A percentile compares a stretch with the other conserved stretches of the same genome.
Conservation (phyloP, 345 rosid species). For the Eucalyptus virginea region DNA sequence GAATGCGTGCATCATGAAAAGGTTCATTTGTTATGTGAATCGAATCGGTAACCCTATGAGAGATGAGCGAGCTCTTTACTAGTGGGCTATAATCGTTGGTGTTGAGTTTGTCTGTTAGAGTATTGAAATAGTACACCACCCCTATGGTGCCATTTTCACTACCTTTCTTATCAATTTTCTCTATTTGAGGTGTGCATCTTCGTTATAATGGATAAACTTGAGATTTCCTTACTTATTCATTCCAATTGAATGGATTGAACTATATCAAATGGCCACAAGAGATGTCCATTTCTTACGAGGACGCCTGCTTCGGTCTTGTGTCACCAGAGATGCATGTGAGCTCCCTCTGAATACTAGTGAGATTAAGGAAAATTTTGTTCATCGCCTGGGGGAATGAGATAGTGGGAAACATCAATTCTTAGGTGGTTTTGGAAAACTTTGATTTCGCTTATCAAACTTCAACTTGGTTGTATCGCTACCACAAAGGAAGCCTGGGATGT, state of each 20-base stretch:
- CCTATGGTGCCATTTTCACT: neutral
- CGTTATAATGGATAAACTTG: neutral
- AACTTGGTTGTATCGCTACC: neutral
- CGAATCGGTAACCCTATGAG: neutral
- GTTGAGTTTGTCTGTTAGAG: neutral
- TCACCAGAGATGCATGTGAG: neutral
- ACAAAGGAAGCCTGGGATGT: neutral
- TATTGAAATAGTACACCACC: neutral
- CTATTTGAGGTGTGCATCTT: neutral
- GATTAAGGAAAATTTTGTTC: neutral
- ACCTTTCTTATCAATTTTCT: neutral
- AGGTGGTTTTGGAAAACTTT: neutral
- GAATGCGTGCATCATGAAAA: neutral
- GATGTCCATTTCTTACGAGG: neutral
- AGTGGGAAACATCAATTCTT: neutral
- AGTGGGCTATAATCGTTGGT: neutral
- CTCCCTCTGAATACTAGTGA: neutral
- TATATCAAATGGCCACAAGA: neutral
- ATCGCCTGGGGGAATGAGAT: neutral
- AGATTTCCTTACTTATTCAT: neutral
- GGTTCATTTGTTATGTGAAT: neutral
- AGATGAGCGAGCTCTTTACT: neutral
- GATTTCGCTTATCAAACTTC: neutral
- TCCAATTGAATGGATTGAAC: neutral
- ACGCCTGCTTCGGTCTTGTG: neutral